Base-by-base conservation (phyloP, 352 stramenopile species). In the Globisporangium emineosum region DNA sequence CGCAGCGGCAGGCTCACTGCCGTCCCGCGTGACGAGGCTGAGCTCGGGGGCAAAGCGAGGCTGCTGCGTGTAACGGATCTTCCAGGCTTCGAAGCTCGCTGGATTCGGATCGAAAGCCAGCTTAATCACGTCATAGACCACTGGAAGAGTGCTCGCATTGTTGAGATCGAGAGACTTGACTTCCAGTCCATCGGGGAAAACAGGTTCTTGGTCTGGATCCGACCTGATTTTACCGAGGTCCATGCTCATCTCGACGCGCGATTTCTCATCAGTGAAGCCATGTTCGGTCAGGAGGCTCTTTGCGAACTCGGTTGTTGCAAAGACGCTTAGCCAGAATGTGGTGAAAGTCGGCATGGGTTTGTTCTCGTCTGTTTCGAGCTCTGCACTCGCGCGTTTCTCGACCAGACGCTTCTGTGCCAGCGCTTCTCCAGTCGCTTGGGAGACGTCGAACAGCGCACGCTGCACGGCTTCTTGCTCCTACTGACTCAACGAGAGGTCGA, bases 41-140 rank as follows among this genome's bases (percentile, higher is more conserved):
- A 73, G 47, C 51, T 73, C 62, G 0, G 67, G 33, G 0, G 52
- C 67, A 19, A 73, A 64, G 1, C 62, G 57, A 8, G 67, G 67
- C n/a, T 59, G 43, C 54, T 70, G 32, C 21, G 52, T 15, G 35
- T 67, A 73, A 37, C 65, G 63, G n/a, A 33, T 19, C 54, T 67
- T 67, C 67, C 62, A 73, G 17, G 52, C 54, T 32, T 60, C 57
- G 27, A 57, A 67, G 10, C 19, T 58, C 30, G 64, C 64, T 3
- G 64, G 58, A 3, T 15, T 17, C 7, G 19, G 17, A 1, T 54
- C 62, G 23, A 59, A 70, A 35, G 57, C 67, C 8, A 61, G 5
- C 37, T 67, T 64, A 33, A 60, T n/a, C 21, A 70, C 58, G 9
- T 50, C 33, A 13, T 64, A 73, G 15, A 73, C 30, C 23, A 32